Percentiles rank a stretch among this genome's conserved stretches.
These are phyloP conservation scores for Pyricularia sp. DNA, from an alignment of 2,329 filamentous ascomycete species.

Conservation along the genomic window DNA sequence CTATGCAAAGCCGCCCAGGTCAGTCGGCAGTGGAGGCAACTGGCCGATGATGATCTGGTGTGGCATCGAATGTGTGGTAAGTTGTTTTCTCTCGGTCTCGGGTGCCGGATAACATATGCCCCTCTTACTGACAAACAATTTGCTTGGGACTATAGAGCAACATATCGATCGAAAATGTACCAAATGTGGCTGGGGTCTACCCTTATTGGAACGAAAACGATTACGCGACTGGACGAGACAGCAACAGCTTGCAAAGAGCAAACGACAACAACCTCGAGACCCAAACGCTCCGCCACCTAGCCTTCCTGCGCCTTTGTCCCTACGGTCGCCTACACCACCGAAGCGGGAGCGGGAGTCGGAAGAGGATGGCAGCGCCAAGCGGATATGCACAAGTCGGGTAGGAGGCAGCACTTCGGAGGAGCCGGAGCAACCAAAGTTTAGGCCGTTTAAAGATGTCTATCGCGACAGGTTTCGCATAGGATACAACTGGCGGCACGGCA, in stretches of 20 bases:
- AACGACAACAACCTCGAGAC: constrained; percentile 8
- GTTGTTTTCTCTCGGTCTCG: neutral
- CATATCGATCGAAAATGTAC: constrained; percentile 77
- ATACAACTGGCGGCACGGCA: constrained; percentile 93
- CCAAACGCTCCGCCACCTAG: constrained; percentile 11
- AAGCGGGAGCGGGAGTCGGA: constrained; percentile 26
- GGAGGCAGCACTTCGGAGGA: neutral
- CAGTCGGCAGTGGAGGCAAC: constrained; percentile 69
- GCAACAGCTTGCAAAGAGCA: constrained; percentile 47
- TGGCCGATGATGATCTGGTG: constrained; percentile 95
- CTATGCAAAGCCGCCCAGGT: constrained; percentile 94
- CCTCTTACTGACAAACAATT: neutral
- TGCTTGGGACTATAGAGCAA: neutral
- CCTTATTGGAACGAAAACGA: constrained; percentile 76
- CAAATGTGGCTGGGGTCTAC: constrained; percentile 91
- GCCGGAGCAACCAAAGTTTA: constrained; percentile 24
- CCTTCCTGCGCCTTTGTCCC: constrained; percentile 14
- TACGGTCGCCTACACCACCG: constrained; percentile 11
- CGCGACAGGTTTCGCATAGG: constrained; percentile 87
- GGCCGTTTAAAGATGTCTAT: constrained; percentile 96
- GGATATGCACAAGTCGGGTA: constrained; percentile 17
- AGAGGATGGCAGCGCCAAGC: constrained; percentile 18
- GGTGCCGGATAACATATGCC: neutral
- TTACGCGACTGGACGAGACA: constrained; percentile 77
- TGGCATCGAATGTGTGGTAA: constrained; percentile 88